Evolutionary conservation across 331 rosid species (phyloP), one percentile per base, ranked within the genome.

Genomic region (Cydonia oblonga): DNA sequence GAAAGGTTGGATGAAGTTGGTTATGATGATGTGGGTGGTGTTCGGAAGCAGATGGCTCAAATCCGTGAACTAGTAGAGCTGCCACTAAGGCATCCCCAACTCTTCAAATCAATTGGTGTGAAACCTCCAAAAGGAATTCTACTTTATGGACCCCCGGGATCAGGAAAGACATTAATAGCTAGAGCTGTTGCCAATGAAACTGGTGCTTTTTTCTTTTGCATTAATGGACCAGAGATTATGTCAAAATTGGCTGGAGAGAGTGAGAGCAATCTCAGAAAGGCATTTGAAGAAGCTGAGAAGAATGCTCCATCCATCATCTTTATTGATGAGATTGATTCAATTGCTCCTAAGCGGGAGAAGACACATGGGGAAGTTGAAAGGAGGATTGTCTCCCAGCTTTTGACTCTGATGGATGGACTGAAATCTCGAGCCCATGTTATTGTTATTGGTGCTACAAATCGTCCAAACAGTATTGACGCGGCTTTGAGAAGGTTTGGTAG

Each of bases 401-500:
- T 89, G 81, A 89, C 95, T 46, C 87, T 89, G 38, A 89, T 86
- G 95, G 95, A 89, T 51, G 95, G 95, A 64, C 42, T 89, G 20
- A 79, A 89, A 79, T 86, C 91, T 5, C 86, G 88, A 73, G 86
- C 91, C 35, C 93, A 88, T 70, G 93, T 88, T n/a, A 86, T 88
- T 75, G 87, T 82, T 51, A 86, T 88, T 26, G 95, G 95, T 19
- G 93, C 93, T 42, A 88, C 93, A 26, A 86, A 88, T 78, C 90
- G 93, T 29, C 93, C 93, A 13, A 88, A 89, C 78, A 86, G 87
- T 78, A 81, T 88, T 73, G 95, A 88, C 38, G 79, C 85, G 2
- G 89, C 95, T 57, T 72, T 89, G 84, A 86, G 91, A 72, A 86
- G 95, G 83, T 86, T 89, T 84, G 95, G 91, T 42, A 85, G 89